Evolutionary conservation across 495 filamentous ascomycete genomes (phyloP), one percentile per base, ranked within the genome.

Genomic region (Parachaetomium inaequale): DNA sequence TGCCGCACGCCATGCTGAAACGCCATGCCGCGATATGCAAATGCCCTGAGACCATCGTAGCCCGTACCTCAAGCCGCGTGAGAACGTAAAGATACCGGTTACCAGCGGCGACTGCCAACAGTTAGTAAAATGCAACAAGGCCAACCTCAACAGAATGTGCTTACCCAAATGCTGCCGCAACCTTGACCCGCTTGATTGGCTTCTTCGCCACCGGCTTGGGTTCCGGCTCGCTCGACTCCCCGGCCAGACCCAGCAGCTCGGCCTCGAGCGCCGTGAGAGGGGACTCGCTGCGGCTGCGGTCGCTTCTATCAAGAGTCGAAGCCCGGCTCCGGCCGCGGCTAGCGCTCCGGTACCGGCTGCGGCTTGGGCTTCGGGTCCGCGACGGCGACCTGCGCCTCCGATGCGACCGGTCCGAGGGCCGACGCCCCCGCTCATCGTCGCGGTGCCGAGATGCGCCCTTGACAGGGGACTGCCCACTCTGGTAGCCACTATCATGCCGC

Each of bases 401-500:
- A 17, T 55, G 26, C 45, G 59, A 25, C n/a, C 55, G 58, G 28
- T 63, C 40, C 14, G 52, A 45, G 0, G 57, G 26, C 7, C 63
- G 52, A 28, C 61, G 58, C 4, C 38, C 55, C 6, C 60, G 43
- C 4, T 62, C 59, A 26, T 53, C 61, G 15, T 70, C 63, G 21
- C 70, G 67, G 7, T 64, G 45, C 0, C 57, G 61, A 5, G 58
- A 42, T 3, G 45, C 32, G 34, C 4, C 23, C 55, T 47, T 68
- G 4, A 71, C 66, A 10, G 58, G 56, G 2, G 72, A 68, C 31
- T 69, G 63, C n/a, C 68, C 69, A 43, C 72, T 72, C 14, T 71
- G 66, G 45, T 74, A 74, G 23, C 72, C 72, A 50, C 72, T 74
- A 38, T 74, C 72, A 19, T 72, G 66, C 14, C 70, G 66, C 53